Evolutionary conservation across 331 rosid species (phyloP).

Genomic region (Quercus phellos): DNA sequence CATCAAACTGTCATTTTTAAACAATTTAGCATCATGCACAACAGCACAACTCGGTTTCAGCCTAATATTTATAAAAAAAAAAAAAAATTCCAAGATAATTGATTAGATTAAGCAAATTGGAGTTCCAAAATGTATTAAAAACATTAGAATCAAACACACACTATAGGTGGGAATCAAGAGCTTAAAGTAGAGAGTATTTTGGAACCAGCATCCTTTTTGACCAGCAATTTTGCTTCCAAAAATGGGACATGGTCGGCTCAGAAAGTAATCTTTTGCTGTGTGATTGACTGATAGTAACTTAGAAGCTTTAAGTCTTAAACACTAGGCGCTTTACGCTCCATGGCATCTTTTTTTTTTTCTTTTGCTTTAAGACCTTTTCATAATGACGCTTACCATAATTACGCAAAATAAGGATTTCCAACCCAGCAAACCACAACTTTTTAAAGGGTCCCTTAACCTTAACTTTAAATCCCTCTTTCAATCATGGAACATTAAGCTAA

Average conservation of each 20-base stretch:
- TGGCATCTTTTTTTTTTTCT: slow-evolving; percentile 12
- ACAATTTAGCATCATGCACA: no score
- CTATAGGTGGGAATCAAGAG: background rate
- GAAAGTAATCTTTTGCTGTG: slow-evolving; percentile 27
- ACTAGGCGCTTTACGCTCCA: slow-evolving; percentile 17
- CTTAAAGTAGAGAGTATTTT: background rate
- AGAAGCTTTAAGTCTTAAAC: background rate
- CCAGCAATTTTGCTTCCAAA: slow-evolving; percentile 27
- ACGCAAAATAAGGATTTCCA: slow-evolving; percentile 29
- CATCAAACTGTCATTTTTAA: no score
- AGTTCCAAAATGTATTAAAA: background rate
- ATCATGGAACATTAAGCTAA: slow-evolving; percentile 6
- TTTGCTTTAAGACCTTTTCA: slow-evolving; percentile 32
- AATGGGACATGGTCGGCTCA: slow-evolving; percentile 17
- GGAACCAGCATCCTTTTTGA: slow-evolving; percentile 23
- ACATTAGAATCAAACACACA: background rate
- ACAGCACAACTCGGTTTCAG: background rate
- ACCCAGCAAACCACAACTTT: slow-evolving; percentile 21
- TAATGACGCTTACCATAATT: slow-evolving; percentile 23
- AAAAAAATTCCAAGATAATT: background rate
- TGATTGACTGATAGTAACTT: slow-evolving; percentile 8
- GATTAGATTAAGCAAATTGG: background rate
- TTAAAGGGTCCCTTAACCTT: slow-evolving; percentile 26
- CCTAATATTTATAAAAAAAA: background rate
- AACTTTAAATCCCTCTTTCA: slow-evolving; percentile 14